A percentile compares a stretch with the other conserved stretches of the same genome.
Conservation (phyloP, 2,329 filamentous ascomycete genomes). For the Cladosporium colombiae region DNA sequence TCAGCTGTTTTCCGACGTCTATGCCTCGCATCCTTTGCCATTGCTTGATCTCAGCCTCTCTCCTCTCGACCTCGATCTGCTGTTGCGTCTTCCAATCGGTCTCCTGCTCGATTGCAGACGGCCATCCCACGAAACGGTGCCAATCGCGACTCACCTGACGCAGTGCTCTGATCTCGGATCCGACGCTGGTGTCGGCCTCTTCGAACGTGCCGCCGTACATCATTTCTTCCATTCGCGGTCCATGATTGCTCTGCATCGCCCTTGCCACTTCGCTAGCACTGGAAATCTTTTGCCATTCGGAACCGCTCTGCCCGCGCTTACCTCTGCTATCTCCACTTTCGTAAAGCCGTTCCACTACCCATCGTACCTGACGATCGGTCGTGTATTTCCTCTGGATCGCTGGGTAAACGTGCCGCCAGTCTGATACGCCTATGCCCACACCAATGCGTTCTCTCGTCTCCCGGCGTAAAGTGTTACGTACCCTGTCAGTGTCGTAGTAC, state of each 20-base stretch:
- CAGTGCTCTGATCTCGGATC: not conserved
- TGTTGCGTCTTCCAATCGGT: not conserved
- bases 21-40: not conserved
- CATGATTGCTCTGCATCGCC: conserved; percentile 1
- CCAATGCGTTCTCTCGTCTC: conserved; percentile 7
- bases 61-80: not conserved
- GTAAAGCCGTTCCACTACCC: not conserved
- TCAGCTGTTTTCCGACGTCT: not conserved
- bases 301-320: not conserved
- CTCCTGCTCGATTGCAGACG: conserved; percentile 2
- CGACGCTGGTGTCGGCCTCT: not conserved
- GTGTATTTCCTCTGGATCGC: conserved; percentile 9
- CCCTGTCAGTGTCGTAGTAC: conserved; percentile 4
- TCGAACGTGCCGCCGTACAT: not conserved
- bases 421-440: not conserved
- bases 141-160: conserved; percentile 5
- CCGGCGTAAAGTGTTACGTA: not conserved
- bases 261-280: not conserved
- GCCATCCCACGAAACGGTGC: conserved; percentile 1
- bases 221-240: conserved; percentile 12
- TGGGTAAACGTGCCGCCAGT: conserved; percentile 9
- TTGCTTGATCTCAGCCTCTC: not conserved
- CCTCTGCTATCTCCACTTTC: not conserved
- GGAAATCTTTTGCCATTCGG: not conserved
- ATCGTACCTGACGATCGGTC: not conserved